Percentiles rank a stretch among this genome's conserved stretches.
Evolutionary conservation across 2,329 filamentous ascomycete genomes (phyloP).

Genomic region (Fusarium miscanthi): DNA sequence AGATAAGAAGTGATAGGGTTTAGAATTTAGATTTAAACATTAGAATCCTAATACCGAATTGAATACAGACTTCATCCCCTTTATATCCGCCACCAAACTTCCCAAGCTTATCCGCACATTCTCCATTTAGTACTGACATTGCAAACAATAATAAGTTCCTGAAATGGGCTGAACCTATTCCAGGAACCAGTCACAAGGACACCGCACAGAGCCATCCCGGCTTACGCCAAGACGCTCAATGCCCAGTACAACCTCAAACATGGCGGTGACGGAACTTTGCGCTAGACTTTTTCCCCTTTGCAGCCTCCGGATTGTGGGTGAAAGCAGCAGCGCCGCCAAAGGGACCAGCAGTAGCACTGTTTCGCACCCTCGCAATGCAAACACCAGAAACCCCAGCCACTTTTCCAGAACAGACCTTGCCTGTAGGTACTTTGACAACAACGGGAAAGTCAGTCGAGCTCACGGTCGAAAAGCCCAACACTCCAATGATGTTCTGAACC

Average conservation of each 20-base stretch:
- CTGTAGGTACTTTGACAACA: neutral
- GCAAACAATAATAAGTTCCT: neutral
- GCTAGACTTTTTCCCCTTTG: neutral
- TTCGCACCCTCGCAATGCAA: slow-evolving; percentile 8
- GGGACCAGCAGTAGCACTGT: slow-evolving; percentile 11
- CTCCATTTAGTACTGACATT: too few species aligned
- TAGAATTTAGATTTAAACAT: too few species aligned
- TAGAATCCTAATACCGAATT: too few species aligned
- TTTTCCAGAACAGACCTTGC: neutral
- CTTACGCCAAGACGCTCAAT: neutral
- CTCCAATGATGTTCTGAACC: slow-evolving; percentile 6
- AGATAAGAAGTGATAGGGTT: neutral
- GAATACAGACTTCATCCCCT: too few species aligned
- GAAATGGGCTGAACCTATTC: fast-evolving
- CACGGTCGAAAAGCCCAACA: slow-evolving; percentile 1
- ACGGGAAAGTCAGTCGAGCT: slow-evolving; percentile 16
- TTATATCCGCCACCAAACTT: too few species aligned
- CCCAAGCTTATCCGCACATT: too few species aligned
- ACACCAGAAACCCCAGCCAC: slow-evolving; percentile 4
- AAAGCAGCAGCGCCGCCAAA: slow-evolving; percentile 9
- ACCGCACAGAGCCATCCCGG: neutral
- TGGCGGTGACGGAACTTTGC: slow-evolving; percentile 7
- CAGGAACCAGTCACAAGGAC: neutral
- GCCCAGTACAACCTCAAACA: neutral
- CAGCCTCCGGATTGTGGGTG: neutral